phyloP scores from a whole-genome alignment of 2,329 filamentous ascomycete genomes.

The Neonectria punicea region DNA sequence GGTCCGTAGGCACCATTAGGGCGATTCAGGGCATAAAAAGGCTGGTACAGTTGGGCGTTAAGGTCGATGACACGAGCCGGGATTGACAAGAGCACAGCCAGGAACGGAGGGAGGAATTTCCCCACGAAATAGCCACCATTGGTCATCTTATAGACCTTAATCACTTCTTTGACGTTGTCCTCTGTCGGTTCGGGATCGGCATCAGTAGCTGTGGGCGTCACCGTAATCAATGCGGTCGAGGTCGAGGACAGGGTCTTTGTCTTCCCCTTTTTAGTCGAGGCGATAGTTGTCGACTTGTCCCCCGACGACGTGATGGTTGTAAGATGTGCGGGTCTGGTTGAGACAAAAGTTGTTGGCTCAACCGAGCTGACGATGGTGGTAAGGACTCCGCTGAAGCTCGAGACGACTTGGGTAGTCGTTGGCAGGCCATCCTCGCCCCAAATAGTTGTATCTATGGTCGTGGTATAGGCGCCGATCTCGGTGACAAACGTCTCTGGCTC shows the following conservation, averaged over 20 bases:
- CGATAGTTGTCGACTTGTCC: conserved; percentile 32
- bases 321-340: conserved; percentile 10
- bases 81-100: conserved; percentile 53
- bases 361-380: conserved; percentile 28
- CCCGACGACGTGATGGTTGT: conserved; percentile 34
- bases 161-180: conserved; percentile 20
- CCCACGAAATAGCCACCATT: conserved; percentile 51
- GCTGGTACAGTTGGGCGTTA: conserved; percentile 56
- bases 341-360: conserved; percentile 31
- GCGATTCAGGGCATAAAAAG: conserved; percentile 56
- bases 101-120: conserved; percentile 55
- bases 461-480: conserved; percentile 3
- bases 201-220: conserved; percentile 23
- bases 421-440: conserved; percentile 4
- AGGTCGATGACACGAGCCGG: conserved; percentile 57
- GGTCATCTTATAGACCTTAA: conserved; percentile 33
- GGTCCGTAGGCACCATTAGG: conserved; percentile 51
- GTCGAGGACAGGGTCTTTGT: conserved; percentile 35
- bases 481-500: conserved; percentile 1
- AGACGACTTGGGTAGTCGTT: conserved; percentile 2
- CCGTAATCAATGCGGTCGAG: conserved; percentile 7
- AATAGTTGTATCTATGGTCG: conserved; percentile 2
- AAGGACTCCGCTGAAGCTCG: conserved; percentile 12
- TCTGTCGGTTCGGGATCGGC: conserved; percentile 14
- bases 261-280: conserved; percentile 33